Evolutionary conservation across 2,329 filamentous ascomycete species (phyloP), one percentile per base, ranked within the genome.

Genomic region (Aspergillus uvarum): DNA sequence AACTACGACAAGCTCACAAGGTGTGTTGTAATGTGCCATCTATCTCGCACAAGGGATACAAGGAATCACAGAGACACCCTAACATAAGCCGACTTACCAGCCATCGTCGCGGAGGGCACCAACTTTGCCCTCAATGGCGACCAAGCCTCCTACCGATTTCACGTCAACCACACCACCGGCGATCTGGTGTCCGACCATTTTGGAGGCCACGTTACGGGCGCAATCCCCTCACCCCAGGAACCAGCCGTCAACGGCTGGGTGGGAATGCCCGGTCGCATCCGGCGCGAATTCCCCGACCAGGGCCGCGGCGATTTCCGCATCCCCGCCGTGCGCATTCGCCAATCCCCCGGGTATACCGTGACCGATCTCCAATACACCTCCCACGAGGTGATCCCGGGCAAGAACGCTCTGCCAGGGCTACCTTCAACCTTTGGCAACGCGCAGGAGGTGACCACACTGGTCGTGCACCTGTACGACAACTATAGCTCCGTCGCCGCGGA

Each of bases 231-330:
- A 1, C 76, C 79, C 42, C 68, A 64, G 4, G 70, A 61, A 0
- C 58, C 78, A 10, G 63, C 66, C 1, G 65, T 72, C 4, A 70
- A 79, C 19, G 87, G 87, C 49, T 89, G 86, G 86, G 76, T 81
- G 38, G 74, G 80, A 32, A 68, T 78, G 52, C 71, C 80, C 38
- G 81, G 80, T 11, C 84, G 83, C 47, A 69, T 81, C 16, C 81
- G 84, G 16, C 82, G 87, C 29, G 87, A 89, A 68, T 88, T 87
- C 56, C 87, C 87, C 1, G 86, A 89, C 60, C 75, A 86, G 4
- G 86, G 87, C 1, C 81, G 86, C 7, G 86, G 86, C 16, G 87
- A 89, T 67, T 86, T 87, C 63, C 81, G 87, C 3, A 74, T 82
- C 2, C 87, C 87, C 0, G 86, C 87, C 0, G 79, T 89, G 12